A percentile compares a stretch with the other conserved stretches of the same genome.
phyloP scores from a whole-genome alignment of 1,284 basidiomycete genomes.

The Meira nashicola region DNA sequence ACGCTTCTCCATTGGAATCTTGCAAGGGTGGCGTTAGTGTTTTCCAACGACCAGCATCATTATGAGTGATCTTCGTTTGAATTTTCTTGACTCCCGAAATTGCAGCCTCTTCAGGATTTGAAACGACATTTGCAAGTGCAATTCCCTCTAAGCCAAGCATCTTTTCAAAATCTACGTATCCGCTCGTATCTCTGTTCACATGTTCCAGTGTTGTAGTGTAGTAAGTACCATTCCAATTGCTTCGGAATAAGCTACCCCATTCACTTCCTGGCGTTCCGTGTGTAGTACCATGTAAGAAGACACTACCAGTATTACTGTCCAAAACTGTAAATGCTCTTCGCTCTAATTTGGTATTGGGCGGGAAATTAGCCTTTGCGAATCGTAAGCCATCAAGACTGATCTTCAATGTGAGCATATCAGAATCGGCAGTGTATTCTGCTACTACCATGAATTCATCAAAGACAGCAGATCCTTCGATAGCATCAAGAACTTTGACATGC shows the following conservation, averaged over 20 bases:
- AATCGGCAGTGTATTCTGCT: constrained; percentile 66
- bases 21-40: constrained; percentile 66
- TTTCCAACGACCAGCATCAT: constrained; percentile 92
- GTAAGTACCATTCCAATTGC: constrained; percentile 97
- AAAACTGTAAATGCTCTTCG: constrained; percentile 89
- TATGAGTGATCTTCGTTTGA: constrained; percentile 86
- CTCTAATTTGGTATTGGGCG: constrained; percentile 77
- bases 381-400: constrained; percentile 83
- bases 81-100: constrained; percentile 72
- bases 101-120: constrained; percentile 71
- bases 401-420: constrained; percentile 60
- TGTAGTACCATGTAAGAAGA: constrained; percentile 94
- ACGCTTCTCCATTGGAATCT: constrained; percentile 73
- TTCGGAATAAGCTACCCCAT: constrained; percentile 87
- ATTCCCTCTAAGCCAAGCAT: constrained; percentile 93
- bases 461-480: constrained; percentile 88
- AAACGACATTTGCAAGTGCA: constrained; percentile 82
- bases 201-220: constrained; percentile 78
- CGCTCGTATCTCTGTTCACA: constrained; percentile 79
- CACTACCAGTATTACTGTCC: constrained; percentile 84
- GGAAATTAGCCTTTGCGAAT: constrained; percentile 83
- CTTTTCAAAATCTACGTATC: constrained; percentile 97
- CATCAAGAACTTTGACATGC: constrained; percentile 70
- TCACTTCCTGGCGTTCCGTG: constrained; percentile 67
- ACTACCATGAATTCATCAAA: constrained; percentile 94